Percentiles rank a stretch among this genome's conserved stretches.
phyloP scores from a whole-genome alignment of 768 basidiomycete genomes.

The Kwoniella heveanensis region DNA sequence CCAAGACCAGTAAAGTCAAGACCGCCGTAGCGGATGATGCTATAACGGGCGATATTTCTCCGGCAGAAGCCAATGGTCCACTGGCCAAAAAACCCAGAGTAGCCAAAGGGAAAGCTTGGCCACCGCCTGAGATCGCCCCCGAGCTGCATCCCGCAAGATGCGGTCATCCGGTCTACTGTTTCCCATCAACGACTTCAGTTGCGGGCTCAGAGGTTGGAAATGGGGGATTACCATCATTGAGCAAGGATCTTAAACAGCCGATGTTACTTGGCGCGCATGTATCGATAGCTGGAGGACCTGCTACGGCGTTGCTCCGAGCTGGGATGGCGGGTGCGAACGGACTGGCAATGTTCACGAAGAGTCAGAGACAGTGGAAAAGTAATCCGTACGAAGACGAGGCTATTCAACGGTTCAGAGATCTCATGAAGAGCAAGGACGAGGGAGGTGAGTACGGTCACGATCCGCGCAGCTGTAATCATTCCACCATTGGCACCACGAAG shows the following conservation, averaged over 20 bases:
- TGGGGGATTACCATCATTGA: conserved; percentile 18
- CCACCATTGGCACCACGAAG: background rate
- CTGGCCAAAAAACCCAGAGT: conserved; percentile 31
- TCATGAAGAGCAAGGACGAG: conserved; percentile 60
- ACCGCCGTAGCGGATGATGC: conserved; percentile 12
- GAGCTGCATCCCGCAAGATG: conserved; percentile 34
- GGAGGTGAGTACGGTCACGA: conserved; percentile 37
- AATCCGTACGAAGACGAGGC: conserved; percentile 63
- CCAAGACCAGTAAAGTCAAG: conserved; percentile 10
- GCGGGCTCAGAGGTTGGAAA: conserved; percentile 8
- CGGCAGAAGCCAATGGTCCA: background rate
- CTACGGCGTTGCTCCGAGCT: conserved; percentile 72
- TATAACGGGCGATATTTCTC: background rate
- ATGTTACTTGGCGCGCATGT: conserved; percentile 73
- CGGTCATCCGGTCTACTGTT: conserved; percentile 38
- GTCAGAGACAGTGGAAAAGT: conserved; percentile 77
- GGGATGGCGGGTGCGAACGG: conserved; percentile 74
- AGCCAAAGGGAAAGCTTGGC: conserved; percentile 41
- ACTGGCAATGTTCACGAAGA: conserved; percentile 81
- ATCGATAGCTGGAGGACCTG: conserved; percentile 76
- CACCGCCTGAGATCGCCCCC: conserved; percentile 44
- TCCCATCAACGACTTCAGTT: conserved; percentile 15
- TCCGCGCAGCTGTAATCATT: no score
- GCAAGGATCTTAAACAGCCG: conserved; percentile 18
- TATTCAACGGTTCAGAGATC: conserved; percentile 64